phyloP scores from a whole-genome alignment of 108 stramenopile species.

The Cylindrotheca fusiformis region DNA sequence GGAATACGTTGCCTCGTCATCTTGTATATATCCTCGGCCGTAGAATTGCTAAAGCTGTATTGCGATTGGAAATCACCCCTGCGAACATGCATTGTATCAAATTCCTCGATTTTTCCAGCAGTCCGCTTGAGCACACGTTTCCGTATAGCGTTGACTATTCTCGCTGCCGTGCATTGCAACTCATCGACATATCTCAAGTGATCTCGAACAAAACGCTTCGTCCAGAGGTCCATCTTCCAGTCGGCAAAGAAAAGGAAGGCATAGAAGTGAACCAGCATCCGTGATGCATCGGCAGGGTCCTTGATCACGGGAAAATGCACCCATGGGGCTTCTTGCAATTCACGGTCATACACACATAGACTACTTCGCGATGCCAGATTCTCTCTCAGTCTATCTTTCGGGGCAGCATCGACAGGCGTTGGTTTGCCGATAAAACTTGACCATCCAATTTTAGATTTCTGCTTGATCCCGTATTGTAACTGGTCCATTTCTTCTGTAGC shows the following conservation, averaged over 20 bases:
- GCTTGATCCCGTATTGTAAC: conserved; percentile 2
- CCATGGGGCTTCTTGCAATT: conserved; percentile 44
- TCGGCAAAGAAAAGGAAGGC: conserved; percentile 78
- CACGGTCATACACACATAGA: conserved; percentile 56
- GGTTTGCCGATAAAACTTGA: conserved; percentile 24
- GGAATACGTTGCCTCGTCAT: conserved; percentile 37
- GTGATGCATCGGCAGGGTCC: conserved; percentile 40
- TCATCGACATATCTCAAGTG: conserved; percentile 76
- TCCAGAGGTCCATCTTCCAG: conserved; percentile 65
- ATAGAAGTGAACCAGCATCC: conserved; percentile 76
- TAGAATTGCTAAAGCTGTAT: conserved; percentile 46
- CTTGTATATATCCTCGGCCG: conserved; percentile 42
- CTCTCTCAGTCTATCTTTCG: conserved; percentile 52
- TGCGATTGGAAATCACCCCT: conserved; percentile 58
- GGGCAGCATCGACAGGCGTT: conserved; percentile 31
- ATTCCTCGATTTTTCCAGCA: conserved; percentile 18
- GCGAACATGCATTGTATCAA: conserved; percentile 60
- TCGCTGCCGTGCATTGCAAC: conserved; percentile 77
- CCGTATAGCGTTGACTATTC: conserved; percentile 61
- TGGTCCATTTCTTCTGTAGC: conserved; percentile 32
- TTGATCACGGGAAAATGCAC: conserved; percentile 57
- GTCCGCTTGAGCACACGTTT: conserved; percentile 24
- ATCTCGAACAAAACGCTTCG: conserved; percentile 77
- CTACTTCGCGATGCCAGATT: conserved; percentile 40
- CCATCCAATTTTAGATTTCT: conserved; percentile 29